Evolutionary conservation across 441 rosid species (phyloP).

Genomic region (Lepidium campestre): DNA sequence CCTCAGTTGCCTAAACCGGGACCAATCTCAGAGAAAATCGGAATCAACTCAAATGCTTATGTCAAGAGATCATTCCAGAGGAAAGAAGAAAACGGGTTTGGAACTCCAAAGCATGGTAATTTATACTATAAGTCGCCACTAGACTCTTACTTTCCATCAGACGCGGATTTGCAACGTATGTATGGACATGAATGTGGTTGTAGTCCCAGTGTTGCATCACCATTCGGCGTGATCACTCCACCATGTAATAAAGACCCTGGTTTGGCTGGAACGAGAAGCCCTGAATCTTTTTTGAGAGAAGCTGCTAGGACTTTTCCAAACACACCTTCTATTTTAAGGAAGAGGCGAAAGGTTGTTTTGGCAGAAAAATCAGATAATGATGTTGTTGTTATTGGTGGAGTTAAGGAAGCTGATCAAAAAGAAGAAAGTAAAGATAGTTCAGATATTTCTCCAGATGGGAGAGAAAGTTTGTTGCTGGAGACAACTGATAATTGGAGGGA

Average conservation of each 20-base stretch:
- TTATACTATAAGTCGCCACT: constrained; percentile 24
- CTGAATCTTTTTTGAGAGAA: constrained; percentile 69
- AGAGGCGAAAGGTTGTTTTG: constrained; percentile 43
- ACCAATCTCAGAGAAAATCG: constrained; percentile 30
- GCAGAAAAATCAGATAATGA: constrained; percentile 22
- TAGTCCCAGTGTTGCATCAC: constrained; percentile 45
- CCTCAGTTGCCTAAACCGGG: constrained; percentile 21
- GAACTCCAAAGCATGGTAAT: constrained; percentile 46
- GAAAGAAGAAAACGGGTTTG: constrained; percentile 29
- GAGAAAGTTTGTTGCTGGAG: constrained; percentile 20
- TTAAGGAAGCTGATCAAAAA: constrained; percentile 19
- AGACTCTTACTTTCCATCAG: constrained; percentile 34
- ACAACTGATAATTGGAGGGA: constrained; percentile 30
- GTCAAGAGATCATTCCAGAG: constrained; percentile 27
- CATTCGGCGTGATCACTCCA: constrained; percentile 72
- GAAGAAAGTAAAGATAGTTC: constrained; percentile 27
- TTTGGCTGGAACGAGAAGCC: constrained; percentile 42
- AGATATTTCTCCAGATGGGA: constrained; percentile 24
- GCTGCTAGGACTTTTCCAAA: constrained; percentile 82
- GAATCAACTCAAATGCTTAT: constrained; percentile 23
- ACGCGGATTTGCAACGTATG: constrained; percentile 32
- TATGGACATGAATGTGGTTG: constrained; percentile 32
- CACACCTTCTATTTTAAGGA: constrained; percentile 86
- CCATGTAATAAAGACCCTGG: constrained; percentile 40
- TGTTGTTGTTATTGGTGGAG: constrained; percentile 5